Evolutionary conservation across 768 basidiomycete species (phyloP), one percentile per base, ranked within the genome.

Genomic region (Leccinum barrowsii): DNA sequence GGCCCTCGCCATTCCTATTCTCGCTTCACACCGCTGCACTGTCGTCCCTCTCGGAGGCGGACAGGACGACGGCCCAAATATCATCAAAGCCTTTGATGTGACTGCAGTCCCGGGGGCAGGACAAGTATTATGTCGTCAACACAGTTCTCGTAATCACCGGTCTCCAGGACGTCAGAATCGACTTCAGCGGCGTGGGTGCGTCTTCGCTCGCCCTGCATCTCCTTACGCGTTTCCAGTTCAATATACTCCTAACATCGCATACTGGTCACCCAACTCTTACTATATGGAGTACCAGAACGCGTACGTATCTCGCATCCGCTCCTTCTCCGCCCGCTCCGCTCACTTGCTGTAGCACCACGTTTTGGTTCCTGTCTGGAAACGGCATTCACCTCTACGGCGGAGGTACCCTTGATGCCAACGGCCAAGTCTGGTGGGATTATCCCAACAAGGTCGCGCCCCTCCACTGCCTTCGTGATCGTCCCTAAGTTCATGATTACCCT

Each of bases 251-350:
- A 73, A 78, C 63, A 76, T 78, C 32, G 67, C 72, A 0, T 28
- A 78, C 59, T 78, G 77, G 77, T 69, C 69, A 3, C 73, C 70
- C 22, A 69, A 72, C 50, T 73, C 74, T 42, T 71, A 74, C 60
- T 77, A 70, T 66, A 60, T 80, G 57, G 74, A 70, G 13, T 79
- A 74, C 62, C 79, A 79, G 64, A 79, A 78, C 52, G 76, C 73
- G 76, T 78, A 44, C n/a, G 57, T 61, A 32, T 3, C n/a, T 5
- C 6, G 4, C 22, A 30, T 42, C 12, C 40, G 30, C 22, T 26
- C 42, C 37, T 30, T 30, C 49, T 50, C 37, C 34, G 22, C n/a
- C 3, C 17, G 34, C 8, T 26, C 12, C 47, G 47, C 37, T 57
- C 24, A 32, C 35, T 21, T 28, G 3, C 13, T 40, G 10, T 4